Conservation (phyloP, 2,329 filamentous ascomycete species). For the Sclerotinia trifoliorum region DNA sequence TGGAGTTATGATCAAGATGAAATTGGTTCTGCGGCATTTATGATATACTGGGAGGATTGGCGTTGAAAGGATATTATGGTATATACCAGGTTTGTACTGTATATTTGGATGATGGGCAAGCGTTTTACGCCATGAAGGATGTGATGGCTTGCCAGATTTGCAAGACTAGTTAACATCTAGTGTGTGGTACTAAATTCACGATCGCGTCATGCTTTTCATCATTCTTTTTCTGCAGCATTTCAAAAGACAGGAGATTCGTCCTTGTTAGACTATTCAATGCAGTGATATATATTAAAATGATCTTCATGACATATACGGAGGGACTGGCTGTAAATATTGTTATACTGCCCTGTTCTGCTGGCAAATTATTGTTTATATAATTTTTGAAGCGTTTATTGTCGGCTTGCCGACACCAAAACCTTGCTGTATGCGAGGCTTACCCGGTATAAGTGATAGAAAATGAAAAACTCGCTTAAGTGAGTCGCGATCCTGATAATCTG, state of each 20-base stretch:
- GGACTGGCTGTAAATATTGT: no score
- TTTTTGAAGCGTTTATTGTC: no score
- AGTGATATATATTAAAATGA: background rate
- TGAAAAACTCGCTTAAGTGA: no score
- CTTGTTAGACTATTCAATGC: background rate
- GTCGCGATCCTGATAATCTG: no score
- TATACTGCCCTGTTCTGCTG: no score
- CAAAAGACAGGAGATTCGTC: background rate
- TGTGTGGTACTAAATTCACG: background rate
- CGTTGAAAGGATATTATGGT: constrained; percentile 2
- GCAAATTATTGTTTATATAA: no score
- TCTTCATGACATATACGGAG: no score
- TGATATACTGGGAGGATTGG: background rate
- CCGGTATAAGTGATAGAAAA: no score
- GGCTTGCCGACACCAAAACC: no score
- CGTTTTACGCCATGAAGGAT: background rate
- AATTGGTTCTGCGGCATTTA: background rate
- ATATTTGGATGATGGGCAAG: constrained; percentile 4
- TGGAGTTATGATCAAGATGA: constrained; percentile 31
- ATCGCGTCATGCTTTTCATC: background rate
- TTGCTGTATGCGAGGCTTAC: no score
- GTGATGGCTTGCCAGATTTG: background rate
- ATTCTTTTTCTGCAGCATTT: no score
- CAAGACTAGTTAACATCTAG: background rate
- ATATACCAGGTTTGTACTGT: constrained; percentile 12